These are phyloP conservation scores for Carnegiea gigantea DNA, from an alignment of 179 eudicot genomes.

Conservation along the genomic window DNA sequence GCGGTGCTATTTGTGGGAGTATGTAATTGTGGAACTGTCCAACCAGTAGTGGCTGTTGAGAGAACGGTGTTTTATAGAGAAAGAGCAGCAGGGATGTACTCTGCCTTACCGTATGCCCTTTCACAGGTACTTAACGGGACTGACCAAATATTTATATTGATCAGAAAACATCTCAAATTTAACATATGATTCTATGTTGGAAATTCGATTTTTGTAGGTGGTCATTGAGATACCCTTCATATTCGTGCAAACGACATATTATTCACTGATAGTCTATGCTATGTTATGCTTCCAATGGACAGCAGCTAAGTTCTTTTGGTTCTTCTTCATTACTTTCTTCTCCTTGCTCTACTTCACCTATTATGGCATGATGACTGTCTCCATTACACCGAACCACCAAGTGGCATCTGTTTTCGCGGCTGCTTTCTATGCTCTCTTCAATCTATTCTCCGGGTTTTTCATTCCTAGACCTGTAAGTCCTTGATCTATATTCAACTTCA, in stretches of 20 bases:
- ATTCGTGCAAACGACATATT: conserved; percentile 47
- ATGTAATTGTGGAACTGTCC: conserved; percentile 51
- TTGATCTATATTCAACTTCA: neutral
- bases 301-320: conserved; percentile 68
- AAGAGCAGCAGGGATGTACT: conserved; percentile 82
- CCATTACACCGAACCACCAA: conserved; percentile 65
- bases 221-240: conserved; percentile 62
- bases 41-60: conserved; percentile 67
- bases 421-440: conserved; percentile 55
- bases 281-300: conserved; percentile 82
- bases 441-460: conserved; percentile 69
- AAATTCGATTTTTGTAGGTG: conserved; percentile 33
- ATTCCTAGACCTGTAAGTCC: conserved; percentile 61
- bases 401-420: conserved; percentile 53
- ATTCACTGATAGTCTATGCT: conserved; percentile 57
- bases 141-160: neutral
- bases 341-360: conserved; percentile 67
- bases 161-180: neutral
- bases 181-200: neutral
- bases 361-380: conserved; percentile 83
- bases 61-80: conserved; percentile 75
- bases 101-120: conserved; percentile 67
- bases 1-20: conserved; percentile 57
- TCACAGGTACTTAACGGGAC: conserved; percentile 45
- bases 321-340: conserved; percentile 64